Evolutionary conservation across 2,329 filamentous ascomycete genomes (phyloP).

Genomic region (Hymenoscyphus scutula): DNA sequence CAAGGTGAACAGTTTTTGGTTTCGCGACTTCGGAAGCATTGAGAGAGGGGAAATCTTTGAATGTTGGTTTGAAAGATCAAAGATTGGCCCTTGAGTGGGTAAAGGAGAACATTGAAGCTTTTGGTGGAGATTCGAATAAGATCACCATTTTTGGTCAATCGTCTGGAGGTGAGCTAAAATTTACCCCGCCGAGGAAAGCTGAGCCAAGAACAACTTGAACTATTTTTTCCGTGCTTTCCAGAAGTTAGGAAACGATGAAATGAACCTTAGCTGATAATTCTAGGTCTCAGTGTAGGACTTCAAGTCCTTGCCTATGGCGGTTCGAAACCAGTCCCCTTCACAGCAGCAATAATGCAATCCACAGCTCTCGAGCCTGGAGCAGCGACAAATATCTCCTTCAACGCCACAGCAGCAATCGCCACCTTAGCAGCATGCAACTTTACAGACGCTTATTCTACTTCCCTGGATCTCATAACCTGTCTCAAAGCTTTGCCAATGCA

Average conservation of each 20-base stretch:
- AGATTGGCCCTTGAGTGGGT: slow-evolving; percentile 58
- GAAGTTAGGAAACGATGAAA: not conserved
- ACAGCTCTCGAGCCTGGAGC: slow-evolving; percentile 52
- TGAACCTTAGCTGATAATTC: not conserved
- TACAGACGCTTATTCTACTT: slow-evolving; percentile 42
- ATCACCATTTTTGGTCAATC: slow-evolving; percentile 61
- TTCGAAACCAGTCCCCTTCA: slow-evolving; percentile 44
- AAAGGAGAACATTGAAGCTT: slow-evolving; percentile 52
- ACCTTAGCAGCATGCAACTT: slow-evolving; percentile 45
- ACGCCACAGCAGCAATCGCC: slow-evolving; percentile 46
- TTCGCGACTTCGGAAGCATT: slow-evolving; percentile 62
- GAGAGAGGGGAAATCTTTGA: slow-evolving; percentile 23
- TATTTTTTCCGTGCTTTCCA: no score
- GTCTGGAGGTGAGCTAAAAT: slow-evolving; percentile 44
- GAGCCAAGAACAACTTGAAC: no score
- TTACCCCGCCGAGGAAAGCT: slow-evolving; percentile 17
- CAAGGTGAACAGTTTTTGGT: slow-evolving; percentile 54
- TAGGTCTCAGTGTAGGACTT: slow-evolving; percentile 44
- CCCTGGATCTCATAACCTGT: slow-evolving; percentile 39
- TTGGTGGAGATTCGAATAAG: slow-evolving; percentile 56
- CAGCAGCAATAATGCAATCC: slow-evolving; percentile 46
- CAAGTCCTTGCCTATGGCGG: slow-evolving; percentile 50
- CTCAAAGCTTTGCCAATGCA: slow-evolving; percentile 44
- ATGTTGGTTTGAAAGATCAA: slow-evolving; percentile 51
- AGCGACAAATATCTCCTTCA: slow-evolving; percentile 46